phyloP scores from a whole-genome alignment of 148 eudicot genomes.

The Suaeda aralocaspica region DNA sequence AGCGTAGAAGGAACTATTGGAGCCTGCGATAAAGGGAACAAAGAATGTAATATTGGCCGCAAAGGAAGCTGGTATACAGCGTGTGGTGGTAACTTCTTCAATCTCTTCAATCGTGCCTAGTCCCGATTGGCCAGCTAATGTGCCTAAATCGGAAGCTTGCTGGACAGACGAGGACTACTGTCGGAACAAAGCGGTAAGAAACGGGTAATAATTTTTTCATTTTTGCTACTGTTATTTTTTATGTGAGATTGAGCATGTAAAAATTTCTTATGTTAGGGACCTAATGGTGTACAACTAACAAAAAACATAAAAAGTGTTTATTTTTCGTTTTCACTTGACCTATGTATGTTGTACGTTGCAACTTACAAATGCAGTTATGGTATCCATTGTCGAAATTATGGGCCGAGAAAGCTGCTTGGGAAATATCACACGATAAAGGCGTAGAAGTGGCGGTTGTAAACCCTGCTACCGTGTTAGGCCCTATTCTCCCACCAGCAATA shows the following conservation, averaged over 20 bases:
- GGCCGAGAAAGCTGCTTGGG: constrained; percentile 93
- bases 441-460: constrained; percentile 73
- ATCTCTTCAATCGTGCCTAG: constrained; percentile 67
- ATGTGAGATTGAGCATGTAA: no score
- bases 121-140: constrained; percentile 71
- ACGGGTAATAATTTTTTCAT: no score
- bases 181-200: constrained; percentile 46
- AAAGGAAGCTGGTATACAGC: constrained; percentile 60
- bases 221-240: no score
- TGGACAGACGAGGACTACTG: constrained; percentile 84
- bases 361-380: constrained; percentile 61
- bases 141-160: constrained; percentile 62
- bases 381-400: constrained; percentile 71
- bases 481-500: constrained; percentile 62
- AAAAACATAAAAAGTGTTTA: no score
- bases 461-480: constrained; percentile 82
- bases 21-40: constrained; percentile 78
- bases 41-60: constrained; percentile 70
- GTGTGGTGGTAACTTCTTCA: constrained; percentile 88
- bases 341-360: no score
- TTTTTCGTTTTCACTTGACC: no score
- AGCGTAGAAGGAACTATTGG: constrained; percentile 57
- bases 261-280: no score
- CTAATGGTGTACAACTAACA: no score
- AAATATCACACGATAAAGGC: constrained; percentile 57